phyloP scores from a whole-genome alignment of 2,329 filamentous ascomycete genomes.

The Claviceps africana region DNA sequence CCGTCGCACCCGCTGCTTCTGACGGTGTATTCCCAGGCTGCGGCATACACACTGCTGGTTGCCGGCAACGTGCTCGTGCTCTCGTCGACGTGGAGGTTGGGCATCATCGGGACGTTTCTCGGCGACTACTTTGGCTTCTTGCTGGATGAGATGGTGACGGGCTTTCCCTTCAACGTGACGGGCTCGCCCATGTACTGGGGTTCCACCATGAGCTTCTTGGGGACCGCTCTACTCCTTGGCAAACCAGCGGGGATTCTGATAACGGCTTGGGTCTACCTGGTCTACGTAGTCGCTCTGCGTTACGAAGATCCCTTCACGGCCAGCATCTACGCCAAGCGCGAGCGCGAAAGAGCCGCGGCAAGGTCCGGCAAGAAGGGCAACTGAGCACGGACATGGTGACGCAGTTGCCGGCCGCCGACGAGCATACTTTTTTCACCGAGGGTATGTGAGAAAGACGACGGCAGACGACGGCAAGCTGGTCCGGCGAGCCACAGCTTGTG shows the following conservation, averaged over 20 bases:
- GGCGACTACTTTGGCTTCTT: slow-evolving; percentile 98
- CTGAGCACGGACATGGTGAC: slow-evolving; percentile 17
- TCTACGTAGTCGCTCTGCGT: slow-evolving; percentile 67
- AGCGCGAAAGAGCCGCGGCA: slow-evolving; percentile 38
- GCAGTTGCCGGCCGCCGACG: not conserved
- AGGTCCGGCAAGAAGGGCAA: slow-evolving; percentile 37
- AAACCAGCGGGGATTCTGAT: slow-evolving; percentile 76
- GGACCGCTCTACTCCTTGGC: slow-evolving; percentile 68
- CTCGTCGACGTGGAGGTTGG: slow-evolving; percentile 79
- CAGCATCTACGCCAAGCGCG: slow-evolving; percentile 81
- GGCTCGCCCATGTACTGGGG: slow-evolving; percentile 95
- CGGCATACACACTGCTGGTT: slow-evolving; percentile 58
- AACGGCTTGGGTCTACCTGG: slow-evolving; percentile 57
- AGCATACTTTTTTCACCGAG: no score
- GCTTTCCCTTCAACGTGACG: slow-evolving; percentile 90
- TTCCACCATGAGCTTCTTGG: slow-evolving; percentile 82
- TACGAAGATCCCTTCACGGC: slow-evolving; percentile 94
- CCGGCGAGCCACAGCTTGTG: no score
- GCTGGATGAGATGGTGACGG: slow-evolving; percentile 87
- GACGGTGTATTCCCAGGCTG: slow-evolving; percentile 40
- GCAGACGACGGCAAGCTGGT: no score
- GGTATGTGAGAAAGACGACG: no score
- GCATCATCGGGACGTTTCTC: slow-evolving; percentile 88
- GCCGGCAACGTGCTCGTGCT: slow-evolving; percentile 74
- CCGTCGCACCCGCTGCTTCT: slow-evolving; percentile 63